Evolutionary conservation across 2,329 filamentous ascomycete genomes (phyloP), one percentile per base, ranked within the genome.

Genomic region (Fusarium redolens): DNA sequence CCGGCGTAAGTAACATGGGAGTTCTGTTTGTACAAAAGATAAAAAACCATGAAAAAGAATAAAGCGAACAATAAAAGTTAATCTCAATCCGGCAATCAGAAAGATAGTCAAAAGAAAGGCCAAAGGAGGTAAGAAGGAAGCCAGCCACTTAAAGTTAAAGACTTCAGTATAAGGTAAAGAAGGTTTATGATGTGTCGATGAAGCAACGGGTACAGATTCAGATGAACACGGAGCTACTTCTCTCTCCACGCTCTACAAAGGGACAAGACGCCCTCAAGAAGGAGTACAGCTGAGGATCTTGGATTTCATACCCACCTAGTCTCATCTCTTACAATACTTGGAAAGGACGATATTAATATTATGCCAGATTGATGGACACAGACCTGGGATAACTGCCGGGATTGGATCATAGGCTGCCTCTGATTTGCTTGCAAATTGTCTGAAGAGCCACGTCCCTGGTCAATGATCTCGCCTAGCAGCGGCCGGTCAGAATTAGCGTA

Each of bases 391-490:
- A 68, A 44, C 68, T 72, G 67, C 71, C 56, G 48, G 71, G 52
- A 45, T 48, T 30, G 55, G 67, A 56, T 45, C 31, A 59, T 54
- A 61, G 59, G 58, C 55, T 51, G 56, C 57, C 43, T 65, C 54
- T 65, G 71, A 73, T 71, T 68, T 73, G 70, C 57, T 33, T 54
- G 22, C 61, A 44, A 54, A 37, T 35, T 47, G 38, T 40, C 45
- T 20, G 55, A 52, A 47, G 65, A 68, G 38, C 25, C 33, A 20
- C 30, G 33, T 33, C 61, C 70, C 70, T 63, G 61, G 70, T 73
- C 70, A 58, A 41, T 73, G 70, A 73, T 73, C 70, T 71, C 70
- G 70, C 61, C 69, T 71, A 73, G 25, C 54, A 28, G 61, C 35
- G 47, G 30, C 66, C 58, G 45, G 62, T 52, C 59, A 52, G 54